Evolutionary conservation across 805 yeast species (phyloP).

Genomic region (Clavispora santaluciae): DNA sequence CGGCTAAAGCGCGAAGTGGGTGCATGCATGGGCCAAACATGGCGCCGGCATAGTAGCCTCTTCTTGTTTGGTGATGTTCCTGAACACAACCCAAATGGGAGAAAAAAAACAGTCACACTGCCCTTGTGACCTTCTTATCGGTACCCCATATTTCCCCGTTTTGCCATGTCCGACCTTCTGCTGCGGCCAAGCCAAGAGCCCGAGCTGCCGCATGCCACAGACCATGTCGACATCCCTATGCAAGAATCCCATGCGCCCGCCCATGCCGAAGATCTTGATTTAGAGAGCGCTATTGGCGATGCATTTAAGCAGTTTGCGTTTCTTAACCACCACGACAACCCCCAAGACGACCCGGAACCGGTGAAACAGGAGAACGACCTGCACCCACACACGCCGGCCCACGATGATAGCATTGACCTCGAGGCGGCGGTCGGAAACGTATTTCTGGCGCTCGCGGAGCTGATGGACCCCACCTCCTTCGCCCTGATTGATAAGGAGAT

Average conservation of each 20-base stretch:
- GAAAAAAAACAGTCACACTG: constrained; percentile 18
- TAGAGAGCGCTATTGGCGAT: constrained; percentile 34
- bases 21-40: background rate
- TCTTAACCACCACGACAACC: constrained; percentile 1
- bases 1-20: background rate
- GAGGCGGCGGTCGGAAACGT: constrained; percentile 2
- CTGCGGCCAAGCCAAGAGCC: constrained; percentile 4
- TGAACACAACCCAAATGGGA: background rate
- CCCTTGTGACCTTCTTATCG: constrained; percentile 14
- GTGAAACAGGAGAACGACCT: constrained; percentile 3
- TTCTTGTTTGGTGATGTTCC: background rate
- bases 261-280: constrained; percentile 8
- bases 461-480: background rate
- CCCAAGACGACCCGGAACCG: constrained; percentile 1
- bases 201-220: too few species aligned
- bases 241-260: background rate
- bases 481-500: background rate
- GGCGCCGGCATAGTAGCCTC: constrained; percentile 3
- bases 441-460: background rate
- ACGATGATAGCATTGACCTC: background rate
- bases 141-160: constrained; percentile 8
- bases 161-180: background rate
- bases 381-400: background rate
- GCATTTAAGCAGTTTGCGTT: constrained; percentile 32
- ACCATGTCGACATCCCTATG: too few species aligned